phyloP scores from a whole-genome alignment of 2,329 filamentous ascomycete species.

The Xylaria sp. region DNA sequence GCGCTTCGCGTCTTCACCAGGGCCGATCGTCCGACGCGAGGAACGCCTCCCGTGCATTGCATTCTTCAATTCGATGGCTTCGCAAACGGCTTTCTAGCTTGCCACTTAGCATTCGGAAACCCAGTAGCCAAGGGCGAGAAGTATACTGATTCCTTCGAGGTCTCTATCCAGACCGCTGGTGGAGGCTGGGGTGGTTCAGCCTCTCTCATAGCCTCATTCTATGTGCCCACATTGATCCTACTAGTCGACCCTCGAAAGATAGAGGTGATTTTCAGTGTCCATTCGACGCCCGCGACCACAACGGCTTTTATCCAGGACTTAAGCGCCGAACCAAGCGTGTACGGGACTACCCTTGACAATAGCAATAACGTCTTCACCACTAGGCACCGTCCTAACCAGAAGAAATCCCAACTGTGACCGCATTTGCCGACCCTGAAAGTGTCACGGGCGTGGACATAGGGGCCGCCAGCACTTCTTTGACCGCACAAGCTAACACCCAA shows the following conservation, averaged over 20 bases:
- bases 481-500: not conserved
- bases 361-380: not conserved
- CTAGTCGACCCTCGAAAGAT: not conserved
- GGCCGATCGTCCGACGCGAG: not conserved
- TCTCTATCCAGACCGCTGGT: not conserved
- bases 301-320: not conserved
- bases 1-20: not conserved
- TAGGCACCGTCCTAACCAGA: not conserved
- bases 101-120: not conserved
- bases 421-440: not conserved
- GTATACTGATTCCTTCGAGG: not conserved
- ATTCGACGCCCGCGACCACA: not conserved
- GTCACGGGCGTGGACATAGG: not conserved
- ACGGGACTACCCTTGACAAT: not conserved
- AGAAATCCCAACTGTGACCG: not conserved
- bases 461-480: not conserved
- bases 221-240: not conserved
- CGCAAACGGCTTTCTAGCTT: not conserved
- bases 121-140: not conserved
- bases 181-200: not conserved
- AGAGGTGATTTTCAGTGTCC: not conserved
- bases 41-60: not conserved
- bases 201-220: not conserved
- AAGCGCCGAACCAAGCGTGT: not conserved
- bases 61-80: not conserved